A percentile compares a stretch with the other conserved stretches of the same genome.
These are phyloP conservation scores for Podaxis sp. DNA, from an alignment of 768 basidiomycete genomes.

Conservation along the genomic window DNA sequence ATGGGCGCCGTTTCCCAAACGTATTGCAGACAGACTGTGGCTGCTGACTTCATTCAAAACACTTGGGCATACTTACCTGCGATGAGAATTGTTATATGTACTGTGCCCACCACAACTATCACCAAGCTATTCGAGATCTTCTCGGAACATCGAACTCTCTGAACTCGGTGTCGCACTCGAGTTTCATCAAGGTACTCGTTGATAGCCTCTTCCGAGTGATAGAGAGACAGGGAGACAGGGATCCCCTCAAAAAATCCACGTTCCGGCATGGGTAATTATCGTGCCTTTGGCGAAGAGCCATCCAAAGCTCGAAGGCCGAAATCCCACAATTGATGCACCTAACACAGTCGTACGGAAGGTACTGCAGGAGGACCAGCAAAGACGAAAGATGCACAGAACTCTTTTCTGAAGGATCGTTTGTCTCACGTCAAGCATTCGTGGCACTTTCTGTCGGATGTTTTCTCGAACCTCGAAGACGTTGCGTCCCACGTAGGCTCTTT, in stretches of 20 bases:
- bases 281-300: background rate
- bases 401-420: background rate
- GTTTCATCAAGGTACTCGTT: background rate
- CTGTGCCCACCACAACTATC: background rate
- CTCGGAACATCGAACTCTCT: background rate
- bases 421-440: background rate
- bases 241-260: background rate
- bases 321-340: background rate
- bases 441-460: background rate
- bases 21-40: background rate
- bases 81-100: background rate
- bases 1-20: background rate
- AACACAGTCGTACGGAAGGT: background rate
- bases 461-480: background rate
- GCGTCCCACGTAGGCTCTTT: background rate
- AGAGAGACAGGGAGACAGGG: background rate
- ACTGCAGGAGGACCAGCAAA: background rate
- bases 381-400: background rate
- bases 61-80: background rate
- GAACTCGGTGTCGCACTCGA: background rate
- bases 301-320: background rate
- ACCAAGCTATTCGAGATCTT: background rate
- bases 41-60: background rate
- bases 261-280: background rate
- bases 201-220: background rate